phyloP scores from a whole-genome alignment of 2,329 filamentous ascomycete genomes.

The Hypoxylon sp. region DNA sequence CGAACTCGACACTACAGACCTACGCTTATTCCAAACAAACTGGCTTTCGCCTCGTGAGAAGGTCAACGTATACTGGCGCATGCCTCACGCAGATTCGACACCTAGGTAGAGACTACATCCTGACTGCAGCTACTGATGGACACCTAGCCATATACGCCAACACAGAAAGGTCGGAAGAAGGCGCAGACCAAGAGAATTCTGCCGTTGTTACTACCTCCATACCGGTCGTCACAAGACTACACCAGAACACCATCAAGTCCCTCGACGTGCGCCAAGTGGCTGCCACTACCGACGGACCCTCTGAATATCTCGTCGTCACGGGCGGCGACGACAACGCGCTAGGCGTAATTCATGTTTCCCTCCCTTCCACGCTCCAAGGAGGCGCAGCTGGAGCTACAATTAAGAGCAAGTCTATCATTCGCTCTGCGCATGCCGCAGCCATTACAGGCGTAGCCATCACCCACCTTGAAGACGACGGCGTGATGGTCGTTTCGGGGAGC shows the following conservation, averaged over 20 bases:
- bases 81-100: conserved; percentile 79
- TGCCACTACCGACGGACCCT: conserved; percentile 51
- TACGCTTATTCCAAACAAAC: conserved; percentile 63
- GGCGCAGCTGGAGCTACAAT: conserved; percentile 25
- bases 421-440: conserved; percentile 78
- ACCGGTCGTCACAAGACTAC: conserved; percentile 65
- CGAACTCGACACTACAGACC: conserved; percentile 82
- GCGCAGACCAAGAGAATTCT: neutral
- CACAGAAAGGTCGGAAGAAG: conserved; percentile 17
- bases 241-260: conserved; percentile 86
- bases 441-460: conserved; percentile 71
- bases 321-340: conserved; percentile 93
- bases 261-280: conserved; percentile 60
- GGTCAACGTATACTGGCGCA: conserved; percentile 76
- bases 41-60: conserved; percentile 66
- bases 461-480: conserved; percentile 36
- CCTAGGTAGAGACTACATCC: conserved; percentile 60
- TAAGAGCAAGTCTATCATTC: conserved; percentile 57
- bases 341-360: conserved; percentile 57
- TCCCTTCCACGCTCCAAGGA: conserved; percentile 17
- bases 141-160: conserved; percentile 73
- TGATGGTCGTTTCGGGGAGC: conserved; percentile 63
- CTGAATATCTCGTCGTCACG: conserved; percentile 71
- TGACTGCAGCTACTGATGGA: conserved; percentile 88
- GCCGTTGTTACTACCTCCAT: neutral